Evolutionary conservation across 1,139 yeast species (phyloP), one percentile per base, ranked within the genome.

Genomic region (Blastobotrys malaysiensis): DNA sequence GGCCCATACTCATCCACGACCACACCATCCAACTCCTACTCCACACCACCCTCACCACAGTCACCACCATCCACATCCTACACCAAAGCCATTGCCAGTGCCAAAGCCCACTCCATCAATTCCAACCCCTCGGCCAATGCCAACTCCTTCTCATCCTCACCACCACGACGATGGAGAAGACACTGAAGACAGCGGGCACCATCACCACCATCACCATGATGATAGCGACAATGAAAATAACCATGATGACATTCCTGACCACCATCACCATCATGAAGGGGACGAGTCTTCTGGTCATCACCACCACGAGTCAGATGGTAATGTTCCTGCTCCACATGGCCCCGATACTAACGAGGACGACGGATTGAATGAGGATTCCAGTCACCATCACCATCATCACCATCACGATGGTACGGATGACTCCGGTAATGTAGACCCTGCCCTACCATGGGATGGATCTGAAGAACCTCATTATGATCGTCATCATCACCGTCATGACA

Each of bases 401-500:
- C 39, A 31, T n/a, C 39, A 31, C 3, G 39, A 31, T 13, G 16
- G 39, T 16, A n/a, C 16, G 16, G 39, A 31, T 13, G 16, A 11
- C 3, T 16, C 39, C 16, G 3, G 3, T n/a, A 3, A 13, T 31
- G 16, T 3, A 3, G 39, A 31, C 39, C 39, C 39, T 31, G 16
- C 39, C n/a, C 39, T 27, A 2, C 46, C 53, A 6, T 49, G 14
- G 5, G 46, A 39, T 27, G 44, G 39, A 20, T 36, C 16, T 51
- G 53, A 22, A 9, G 44, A 26, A 9, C 21, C 13, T 18, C n/a
- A 26, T 14, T 13, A 16, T 16, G 18, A 20, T 13, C 16, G 19
- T 16, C 18, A 24, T 18, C 45, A 31, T 9, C 53, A 43, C 14
- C 22, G 43, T 16, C 19, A 43, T 36, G 43, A 46, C 11, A 31